A percentile compares a stretch with the other conserved stretches of the same genome.
Evolutionary conservation across 306 rosid species (phyloP).

Genomic region (Quercus gilva): DNA sequence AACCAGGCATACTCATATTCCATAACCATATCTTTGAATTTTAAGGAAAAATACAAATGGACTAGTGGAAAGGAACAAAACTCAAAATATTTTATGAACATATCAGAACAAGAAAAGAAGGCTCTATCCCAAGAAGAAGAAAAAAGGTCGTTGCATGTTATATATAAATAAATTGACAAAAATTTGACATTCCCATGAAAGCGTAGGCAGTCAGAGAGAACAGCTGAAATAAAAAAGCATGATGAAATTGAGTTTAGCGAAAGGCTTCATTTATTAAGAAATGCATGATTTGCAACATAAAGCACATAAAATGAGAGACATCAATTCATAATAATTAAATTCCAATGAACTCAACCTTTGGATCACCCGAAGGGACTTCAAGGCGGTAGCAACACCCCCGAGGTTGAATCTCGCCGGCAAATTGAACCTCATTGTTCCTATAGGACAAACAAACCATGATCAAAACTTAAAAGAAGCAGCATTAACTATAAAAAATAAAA

Average conservation of each 20-base stretch:
- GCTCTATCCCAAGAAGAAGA: background rate
- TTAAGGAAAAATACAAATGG: background rate
- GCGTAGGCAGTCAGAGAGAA: background rate
- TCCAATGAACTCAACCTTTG: slow-evolving; percentile 47
- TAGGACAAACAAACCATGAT: background rate
- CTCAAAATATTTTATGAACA: background rate
- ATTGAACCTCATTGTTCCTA: slow-evolving; percentile 96
- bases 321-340: background rate
- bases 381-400: slow-evolving; percentile 77
- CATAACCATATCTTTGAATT: background rate
- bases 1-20: slow-evolving; percentile 4
- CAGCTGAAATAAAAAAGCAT: background rate
- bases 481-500: too few relatives aligned
- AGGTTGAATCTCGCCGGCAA: slow-evolving; percentile 92
- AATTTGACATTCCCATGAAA: background rate
- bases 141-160: background rate
- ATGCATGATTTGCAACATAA: slow-evolving; percentile 5
- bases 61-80: background rate
- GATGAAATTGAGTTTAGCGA: background rate
- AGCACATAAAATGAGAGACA: background rate
- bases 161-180: background rate
- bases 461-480: too few relatives aligned
- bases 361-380: slow-evolving; percentile 60
- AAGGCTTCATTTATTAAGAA: background rate
- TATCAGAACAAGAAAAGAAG: background rate